Evolutionary conservation across 148 eudicot genomes (phyloP).

Genomic region (Vaccinium myrtillus): DNA sequence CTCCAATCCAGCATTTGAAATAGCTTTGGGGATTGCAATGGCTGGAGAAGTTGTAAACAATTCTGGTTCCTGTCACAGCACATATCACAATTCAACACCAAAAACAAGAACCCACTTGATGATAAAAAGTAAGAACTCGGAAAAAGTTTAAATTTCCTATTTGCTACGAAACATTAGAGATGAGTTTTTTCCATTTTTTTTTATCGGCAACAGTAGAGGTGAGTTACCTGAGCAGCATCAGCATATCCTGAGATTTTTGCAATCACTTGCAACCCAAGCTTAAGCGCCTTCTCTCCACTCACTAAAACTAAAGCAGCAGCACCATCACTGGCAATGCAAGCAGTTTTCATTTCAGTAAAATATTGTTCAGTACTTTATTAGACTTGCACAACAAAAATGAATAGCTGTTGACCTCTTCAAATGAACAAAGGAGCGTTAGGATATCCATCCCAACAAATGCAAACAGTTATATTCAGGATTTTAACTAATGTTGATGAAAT

Average conservation of each 20-base stretch:
- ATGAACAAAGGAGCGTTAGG: not conserved
- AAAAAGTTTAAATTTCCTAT: not conserved
- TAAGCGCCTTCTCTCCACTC: slow-evolving; percentile 83
- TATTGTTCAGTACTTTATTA: not conserved
- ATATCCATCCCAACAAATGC: not conserved
- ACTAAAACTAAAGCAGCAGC: slow-evolving; percentile 96
- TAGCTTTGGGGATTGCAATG: slow-evolving; percentile 92
- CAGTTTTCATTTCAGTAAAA: slow-evolving; percentile 11
- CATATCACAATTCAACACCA: slow-evolving; percentile 13
- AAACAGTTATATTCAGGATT: not conserved
- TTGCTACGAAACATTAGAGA: not conserved
- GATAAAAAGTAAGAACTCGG: not conserved
- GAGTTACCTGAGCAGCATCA: slow-evolving; percentile 91
- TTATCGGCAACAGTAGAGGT: not conserved
- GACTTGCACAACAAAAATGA: slow-evolving; percentile 11
- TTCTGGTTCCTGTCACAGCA: slow-evolving; percentile 68
- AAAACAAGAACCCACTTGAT: slow-evolving; percentile 3
- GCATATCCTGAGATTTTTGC: slow-evolving; percentile 90
- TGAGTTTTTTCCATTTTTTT: too few species aligned
- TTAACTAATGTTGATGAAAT: not conserved
- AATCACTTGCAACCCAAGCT: slow-evolving; percentile 82
- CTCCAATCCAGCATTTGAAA: slow-evolving; percentile 78
- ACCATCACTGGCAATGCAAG: slow-evolving; percentile 70
- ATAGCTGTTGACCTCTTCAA: not conserved
- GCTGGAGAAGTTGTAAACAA: slow-evolving; percentile 93